Evolutionary conservation across 75 land plant genomes (phyloP).

Genomic region (Pinus tabuliformis): DNA sequence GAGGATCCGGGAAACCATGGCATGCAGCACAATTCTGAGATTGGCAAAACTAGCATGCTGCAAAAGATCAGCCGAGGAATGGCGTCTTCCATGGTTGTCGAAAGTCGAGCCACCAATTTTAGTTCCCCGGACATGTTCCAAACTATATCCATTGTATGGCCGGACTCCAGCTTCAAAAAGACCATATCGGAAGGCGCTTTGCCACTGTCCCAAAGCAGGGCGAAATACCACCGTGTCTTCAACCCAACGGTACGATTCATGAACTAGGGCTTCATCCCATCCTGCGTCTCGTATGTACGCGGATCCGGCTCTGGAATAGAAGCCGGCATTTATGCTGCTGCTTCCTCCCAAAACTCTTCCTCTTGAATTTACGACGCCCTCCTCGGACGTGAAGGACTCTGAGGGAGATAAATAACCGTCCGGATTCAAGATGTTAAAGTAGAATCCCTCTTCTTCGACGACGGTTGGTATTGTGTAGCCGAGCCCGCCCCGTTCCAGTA

Average conservation of each 20-base stretch:
- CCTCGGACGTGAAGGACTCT: constrained; percentile 70
- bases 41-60: constrained; percentile 22
- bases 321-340: constrained; percentile 81
- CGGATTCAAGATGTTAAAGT: constrained; percentile 23
- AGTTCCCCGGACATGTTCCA: constrained; percentile 73
- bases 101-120: constrained; percentile 89
- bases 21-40: constrained; percentile 25
- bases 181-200: constrained; percentile 53
- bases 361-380: constrained; percentile 74
- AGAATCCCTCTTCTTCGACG: constrained; percentile 54
- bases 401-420: constrained; percentile 50
- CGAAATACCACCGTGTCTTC: constrained; percentile 51
- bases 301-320: constrained; percentile 66
- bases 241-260: constrained; percentile 82
- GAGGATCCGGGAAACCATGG: constrained; percentile 27
- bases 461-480: constrained; percentile 38
- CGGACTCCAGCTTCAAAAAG: constrained; percentile 65
- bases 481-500: constrained; percentile 74
- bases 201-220: constrained; percentile 58
- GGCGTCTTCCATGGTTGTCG: constrained; percentile 56
- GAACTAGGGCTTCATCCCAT: constrained; percentile 64
- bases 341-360: constrained; percentile 92
- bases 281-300: constrained; percentile 35
- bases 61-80: constrained; percentile 81
- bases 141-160: constrained; percentile 70